A percentile compares a stretch with the other conserved stretches of the same genome.
phyloP scores from a whole-genome alignment of 805 yeast genomes.

The Torulaspora indica region DNA sequence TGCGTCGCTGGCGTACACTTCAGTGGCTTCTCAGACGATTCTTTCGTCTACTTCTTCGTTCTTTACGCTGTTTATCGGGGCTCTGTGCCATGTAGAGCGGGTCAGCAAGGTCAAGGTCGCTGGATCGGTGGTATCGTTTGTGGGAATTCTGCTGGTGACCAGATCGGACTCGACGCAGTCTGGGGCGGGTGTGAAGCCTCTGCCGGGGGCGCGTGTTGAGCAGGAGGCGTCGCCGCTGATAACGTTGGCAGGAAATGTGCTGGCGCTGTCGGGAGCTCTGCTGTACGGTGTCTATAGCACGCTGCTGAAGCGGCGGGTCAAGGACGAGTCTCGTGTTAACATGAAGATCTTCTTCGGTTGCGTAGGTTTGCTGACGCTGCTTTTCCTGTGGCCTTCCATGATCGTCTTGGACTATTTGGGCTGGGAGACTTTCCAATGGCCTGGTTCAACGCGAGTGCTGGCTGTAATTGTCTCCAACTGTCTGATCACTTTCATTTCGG shows the following conservation, averaged over 20 bases:
- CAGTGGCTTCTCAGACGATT: conserved; percentile 92
- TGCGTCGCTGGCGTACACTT: conserved; percentile 79
- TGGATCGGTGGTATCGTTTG: conserved; percentile 66
- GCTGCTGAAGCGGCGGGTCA: conserved; percentile 65
- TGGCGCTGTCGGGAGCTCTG: conserved; percentile 83
- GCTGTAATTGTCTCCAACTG: conserved; percentile 60
- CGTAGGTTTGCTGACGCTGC: conserved; percentile 78
- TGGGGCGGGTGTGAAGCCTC: conserved; percentile 12
- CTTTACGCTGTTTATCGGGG: conserved; percentile 83
- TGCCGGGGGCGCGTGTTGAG: conserved; percentile 16
- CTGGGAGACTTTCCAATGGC: conserved; percentile 68
- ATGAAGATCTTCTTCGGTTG: conserved; percentile 90
- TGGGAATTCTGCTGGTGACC: conserved; percentile 79
- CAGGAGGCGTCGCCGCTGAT: conserved; percentile 29
- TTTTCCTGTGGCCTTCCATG: conserved; percentile 79
- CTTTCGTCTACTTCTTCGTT: conserved; percentile 88
- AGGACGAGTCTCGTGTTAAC: conserved; percentile 69
- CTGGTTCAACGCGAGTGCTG: conserved; percentile 50
- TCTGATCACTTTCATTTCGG: conserved; percentile 75
- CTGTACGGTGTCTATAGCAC: conserved; percentile 90
- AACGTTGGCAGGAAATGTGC: conserved; percentile 60
- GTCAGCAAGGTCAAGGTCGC: conserved; percentile 59
- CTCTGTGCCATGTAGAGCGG: conserved; percentile 62
- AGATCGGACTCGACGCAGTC: conserved; percentile 47
- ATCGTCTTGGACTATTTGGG: conserved; percentile 58